phyloP scores from a whole-genome alignment of 306 rosid species.

The Biancaea sappan region DNA sequence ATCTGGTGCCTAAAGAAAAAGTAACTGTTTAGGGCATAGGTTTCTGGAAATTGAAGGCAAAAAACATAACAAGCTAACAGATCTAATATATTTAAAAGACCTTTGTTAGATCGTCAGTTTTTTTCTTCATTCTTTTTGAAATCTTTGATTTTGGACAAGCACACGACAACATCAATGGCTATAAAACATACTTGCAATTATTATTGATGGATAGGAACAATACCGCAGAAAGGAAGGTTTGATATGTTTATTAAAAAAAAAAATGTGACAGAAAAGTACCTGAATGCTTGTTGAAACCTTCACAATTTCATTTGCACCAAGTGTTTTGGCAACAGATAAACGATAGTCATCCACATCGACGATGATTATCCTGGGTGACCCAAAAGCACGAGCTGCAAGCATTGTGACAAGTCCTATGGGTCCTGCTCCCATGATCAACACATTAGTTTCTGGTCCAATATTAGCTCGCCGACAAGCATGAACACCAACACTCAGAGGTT shows the following conservation, averaged over 20 bases:
- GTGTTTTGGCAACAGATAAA: conserved; percentile 46
- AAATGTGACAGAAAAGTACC: conserved; percentile 13
- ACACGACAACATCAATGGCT: no score
- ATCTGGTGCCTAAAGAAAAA: no score
- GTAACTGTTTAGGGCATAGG: no score
- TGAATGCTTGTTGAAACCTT: conserved; percentile 39
- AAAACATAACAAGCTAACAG: no score
- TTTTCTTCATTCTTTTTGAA: no score
- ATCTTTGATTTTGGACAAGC: no score
- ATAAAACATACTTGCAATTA: no score
- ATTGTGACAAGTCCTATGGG: conserved; percentile 48
- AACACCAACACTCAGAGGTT: conserved; percentile 47
- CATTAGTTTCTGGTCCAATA: conserved; percentile 40
- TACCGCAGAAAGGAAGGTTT: no score
- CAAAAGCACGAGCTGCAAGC: conserved; percentile 50
- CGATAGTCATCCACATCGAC: conserved; percentile 46
- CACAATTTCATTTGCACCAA: conserved; percentile 43
- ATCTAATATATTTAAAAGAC: no score
- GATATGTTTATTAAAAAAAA: background rate
- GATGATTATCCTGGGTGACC: conserved; percentile 44
- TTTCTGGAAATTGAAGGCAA: no score
- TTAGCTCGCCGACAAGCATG: conserved; percentile 56
- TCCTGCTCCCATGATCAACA: conserved; percentile 50
- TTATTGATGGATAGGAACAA: no score
- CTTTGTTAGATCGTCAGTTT: no score